Conservation (phyloP, 345 rosid genomes). For the Angophora floribunda region DNA sequence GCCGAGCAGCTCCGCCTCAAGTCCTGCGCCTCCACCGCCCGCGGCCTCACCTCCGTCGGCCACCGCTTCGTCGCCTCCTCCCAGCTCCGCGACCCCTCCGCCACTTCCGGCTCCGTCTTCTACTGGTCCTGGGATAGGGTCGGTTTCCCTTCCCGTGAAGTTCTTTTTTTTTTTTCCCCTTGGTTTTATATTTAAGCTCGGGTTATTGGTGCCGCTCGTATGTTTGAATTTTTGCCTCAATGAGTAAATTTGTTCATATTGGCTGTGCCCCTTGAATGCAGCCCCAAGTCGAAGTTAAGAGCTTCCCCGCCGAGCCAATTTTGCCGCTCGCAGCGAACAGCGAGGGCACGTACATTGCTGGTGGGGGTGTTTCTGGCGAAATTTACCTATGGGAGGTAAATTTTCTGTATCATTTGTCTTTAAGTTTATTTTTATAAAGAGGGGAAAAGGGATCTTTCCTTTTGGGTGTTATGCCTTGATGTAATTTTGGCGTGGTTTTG, state of each 20-base stretch:
- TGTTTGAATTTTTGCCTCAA: conserved; percentile 1
- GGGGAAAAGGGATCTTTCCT: background rate
- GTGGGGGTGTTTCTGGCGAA: conserved; percentile 70
- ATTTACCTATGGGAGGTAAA: conserved; percentile 80
- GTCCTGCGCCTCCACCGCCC: conserved; percentile 61
- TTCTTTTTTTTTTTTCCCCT: background rate
- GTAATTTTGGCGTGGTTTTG: background rate
- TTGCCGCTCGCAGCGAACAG: conserved; percentile 53
- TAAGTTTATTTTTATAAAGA: background rate
- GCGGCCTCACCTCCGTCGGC: conserved; percentile 62
- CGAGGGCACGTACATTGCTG: conserved; percentile 70
- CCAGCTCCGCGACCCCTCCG: conserved; percentile 50
- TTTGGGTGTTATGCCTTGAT: background rate
- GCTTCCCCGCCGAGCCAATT: conserved; percentile 76
- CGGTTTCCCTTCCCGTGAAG: background rate
- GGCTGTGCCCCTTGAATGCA: conserved; percentile 2
- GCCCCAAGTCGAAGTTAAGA: conserved; percentile 74
- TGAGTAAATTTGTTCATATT: background rate
- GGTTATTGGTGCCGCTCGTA: background rate
- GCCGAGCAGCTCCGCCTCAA: conserved; percentile 50
- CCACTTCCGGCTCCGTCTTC: conserved; percentile 50
- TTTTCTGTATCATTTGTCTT: background rate
- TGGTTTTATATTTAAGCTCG: background rate
- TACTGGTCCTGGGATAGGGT: conserved; percentile 85
- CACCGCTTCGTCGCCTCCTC: conserved; percentile 56